These are phyloP conservation scores for Cerioporus squamosus DNA, from an alignment of 1,284 basidiomycete species.

Conservation along the genomic window DNA sequence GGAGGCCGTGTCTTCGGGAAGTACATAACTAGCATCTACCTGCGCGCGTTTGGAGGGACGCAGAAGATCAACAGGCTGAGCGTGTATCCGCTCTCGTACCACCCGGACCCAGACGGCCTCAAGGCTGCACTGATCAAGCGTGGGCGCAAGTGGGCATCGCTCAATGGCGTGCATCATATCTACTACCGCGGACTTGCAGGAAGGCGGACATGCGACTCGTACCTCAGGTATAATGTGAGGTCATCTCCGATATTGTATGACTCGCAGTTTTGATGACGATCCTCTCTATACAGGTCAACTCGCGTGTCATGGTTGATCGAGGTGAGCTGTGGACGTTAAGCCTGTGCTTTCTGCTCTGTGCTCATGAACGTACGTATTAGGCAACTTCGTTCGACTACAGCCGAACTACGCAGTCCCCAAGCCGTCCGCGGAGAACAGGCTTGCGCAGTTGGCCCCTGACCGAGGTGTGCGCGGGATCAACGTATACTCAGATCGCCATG, in stretches of 20 bases:
- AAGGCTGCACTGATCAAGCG: slow-evolving; percentile 43
- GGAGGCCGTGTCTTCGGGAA: slow-evolving; percentile 35
- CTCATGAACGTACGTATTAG: slow-evolving; percentile 16
- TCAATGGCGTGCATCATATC: slow-evolving; percentile 58
- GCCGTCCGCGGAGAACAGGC: slow-evolving; percentile 7
- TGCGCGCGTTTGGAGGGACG: slow-evolving; percentile 49
- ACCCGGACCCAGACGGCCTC: slow-evolving; percentile 43
- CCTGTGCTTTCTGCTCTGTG: too few relatives aligned
- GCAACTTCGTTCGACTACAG: slow-evolving; percentile 52
- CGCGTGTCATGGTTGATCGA: slow-evolving; percentile 58
- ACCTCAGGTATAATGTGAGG: slow-evolving; percentile 50
- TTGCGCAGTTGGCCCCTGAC: not conserved
- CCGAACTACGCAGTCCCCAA: slow-evolving; percentile 49
- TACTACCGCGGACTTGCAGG: slow-evolving; percentile 53
- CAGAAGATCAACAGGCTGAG: slow-evolving; percentile 51
- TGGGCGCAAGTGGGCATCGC: slow-evolving; percentile 53
- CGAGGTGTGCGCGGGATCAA: not conserved
- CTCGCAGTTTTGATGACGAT: too few relatives aligned
- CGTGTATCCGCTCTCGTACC: slow-evolving; percentile 54
- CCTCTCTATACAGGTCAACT: slow-evolving; percentile 26
- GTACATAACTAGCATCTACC: slow-evolving; percentile 39
- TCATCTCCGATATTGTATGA: not conserved
- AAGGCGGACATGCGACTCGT: slow-evolving; percentile 28
- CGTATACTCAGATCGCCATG: not conserved
- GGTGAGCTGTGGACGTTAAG: slow-evolving; percentile 28